These are phyloP conservation scores for Auxenochlorella protothecoides DNA, from an alignment of 139 green algal species.

Conservation along the genomic window DNA sequence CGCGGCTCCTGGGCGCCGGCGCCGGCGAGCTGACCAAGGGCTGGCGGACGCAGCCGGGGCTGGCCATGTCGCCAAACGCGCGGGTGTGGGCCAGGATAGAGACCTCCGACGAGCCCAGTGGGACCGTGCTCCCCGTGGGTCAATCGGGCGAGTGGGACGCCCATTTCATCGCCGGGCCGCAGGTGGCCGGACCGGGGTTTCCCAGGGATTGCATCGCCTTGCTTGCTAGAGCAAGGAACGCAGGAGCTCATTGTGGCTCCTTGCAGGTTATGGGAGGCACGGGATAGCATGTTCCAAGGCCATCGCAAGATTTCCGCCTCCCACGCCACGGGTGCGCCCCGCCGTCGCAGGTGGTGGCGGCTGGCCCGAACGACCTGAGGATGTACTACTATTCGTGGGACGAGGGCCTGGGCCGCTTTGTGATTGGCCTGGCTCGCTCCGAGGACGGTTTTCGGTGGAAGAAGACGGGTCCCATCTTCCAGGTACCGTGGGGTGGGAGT, in stretches of 20 bases:
- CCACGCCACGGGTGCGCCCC: no score
- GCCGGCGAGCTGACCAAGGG: conserved; percentile 30
- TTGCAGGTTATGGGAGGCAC: no score
- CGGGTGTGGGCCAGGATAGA: conserved; percentile 93
- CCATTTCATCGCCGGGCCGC: conserved; percentile 59
- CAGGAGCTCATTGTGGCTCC: conserved; percentile 6
- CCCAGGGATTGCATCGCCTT: no score
- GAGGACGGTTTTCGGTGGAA: conserved; percentile 66
- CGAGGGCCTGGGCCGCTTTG: conserved; percentile 16
- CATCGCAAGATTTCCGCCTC: no score
- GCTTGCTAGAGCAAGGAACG: not conserved
- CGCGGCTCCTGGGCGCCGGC: not conserved
- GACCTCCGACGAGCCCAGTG: conserved; percentile 83
- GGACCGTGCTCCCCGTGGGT: conserved; percentile 75
- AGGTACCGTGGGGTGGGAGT: not conserved
- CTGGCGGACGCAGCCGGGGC: conserved; percentile 58
- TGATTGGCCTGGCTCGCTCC: conserved; percentile 59
- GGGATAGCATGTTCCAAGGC: no score
- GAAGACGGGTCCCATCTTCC: conserved; percentile 42
- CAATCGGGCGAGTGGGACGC: conserved; percentile 71
- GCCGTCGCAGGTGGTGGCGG: conserved; percentile 47
- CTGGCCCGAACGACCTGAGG: conserved; percentile 64
- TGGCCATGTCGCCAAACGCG: conserved; percentile 86
- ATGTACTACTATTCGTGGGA: conserved; percentile 86
- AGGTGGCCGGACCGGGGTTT: conserved; percentile 42